Conservation (phyloP, 441 rosid species). For the Bruguiera hainesii region DNA sequence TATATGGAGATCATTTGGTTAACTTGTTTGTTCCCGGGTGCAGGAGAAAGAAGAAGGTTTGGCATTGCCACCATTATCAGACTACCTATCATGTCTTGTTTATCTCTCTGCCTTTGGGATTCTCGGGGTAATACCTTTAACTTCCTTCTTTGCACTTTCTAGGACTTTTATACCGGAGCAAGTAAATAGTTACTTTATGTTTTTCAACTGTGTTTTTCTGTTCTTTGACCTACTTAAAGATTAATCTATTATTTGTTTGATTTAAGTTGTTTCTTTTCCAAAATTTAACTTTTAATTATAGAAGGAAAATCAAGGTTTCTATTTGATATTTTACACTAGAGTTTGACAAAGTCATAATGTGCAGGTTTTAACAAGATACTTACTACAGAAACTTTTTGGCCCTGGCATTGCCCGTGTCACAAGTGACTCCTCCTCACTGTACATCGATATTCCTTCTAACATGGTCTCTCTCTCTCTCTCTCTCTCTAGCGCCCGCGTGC, state of each 20-base stretch:
- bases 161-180: constrained; percentile 8
- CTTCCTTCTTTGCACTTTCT: constrained; percentile 1
- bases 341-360: constrained; percentile 6
- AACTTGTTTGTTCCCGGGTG: constrained; percentile 9
- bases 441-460: constrained; percentile 88
- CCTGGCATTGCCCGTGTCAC: constrained; percentile 61
- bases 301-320: background rate
- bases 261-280: background rate
- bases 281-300: background rate
- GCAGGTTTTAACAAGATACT: constrained; percentile 77
- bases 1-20: background rate
- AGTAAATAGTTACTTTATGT: background rate
- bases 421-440: constrained; percentile 49
- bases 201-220: background rate
- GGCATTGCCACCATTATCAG: constrained; percentile 45
- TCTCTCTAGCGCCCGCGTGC: background rate
- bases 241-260: background rate
- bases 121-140: constrained; percentile 60
- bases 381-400: constrained; percentile 72
- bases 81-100: constrained; percentile 52
- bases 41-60: constrained; percentile 36
- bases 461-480: constrained; percentile 50
- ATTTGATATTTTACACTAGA: constrained; percentile 8
- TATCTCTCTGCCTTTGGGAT: constrained; percentile 85
- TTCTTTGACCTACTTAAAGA: background rate